A percentile compares a stretch with the other conserved stretches of the same genome.
phyloP scores from a whole-genome alignment of 2,329 filamentous ascomycete species.

The Herpotrichia juniperi region DNA sequence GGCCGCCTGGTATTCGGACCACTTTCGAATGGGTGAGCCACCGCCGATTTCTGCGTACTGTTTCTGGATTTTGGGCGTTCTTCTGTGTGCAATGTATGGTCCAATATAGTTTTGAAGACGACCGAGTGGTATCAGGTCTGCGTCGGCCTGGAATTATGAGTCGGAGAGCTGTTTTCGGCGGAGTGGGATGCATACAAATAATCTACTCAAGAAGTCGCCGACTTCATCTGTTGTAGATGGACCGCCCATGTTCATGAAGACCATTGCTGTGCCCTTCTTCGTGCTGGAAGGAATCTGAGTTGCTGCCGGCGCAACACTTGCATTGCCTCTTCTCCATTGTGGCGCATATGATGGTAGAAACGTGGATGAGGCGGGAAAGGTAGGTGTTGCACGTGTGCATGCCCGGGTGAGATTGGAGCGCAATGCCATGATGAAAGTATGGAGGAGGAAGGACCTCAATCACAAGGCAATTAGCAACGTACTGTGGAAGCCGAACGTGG shows the following conservation, averaged over 20 bases:
- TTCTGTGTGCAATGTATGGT: constrained; percentile 80
- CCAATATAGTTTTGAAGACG: constrained; percentile 90
- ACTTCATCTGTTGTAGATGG: constrained; percentile 89
- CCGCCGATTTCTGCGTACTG: constrained; percentile 96
- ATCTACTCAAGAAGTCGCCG: constrained; percentile 82
- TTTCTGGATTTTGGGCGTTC: constrained; percentile 95
- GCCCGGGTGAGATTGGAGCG: constrained; percentile 40
- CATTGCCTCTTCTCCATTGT: constrained; percentile 46
- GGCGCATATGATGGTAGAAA: constrained; percentile 35
- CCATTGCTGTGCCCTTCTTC: constrained; percentile 92
- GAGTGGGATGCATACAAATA: constrained; percentile 73
- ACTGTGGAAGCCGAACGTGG: constrained; percentile 4
- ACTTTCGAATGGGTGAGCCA: constrained; percentile 96
- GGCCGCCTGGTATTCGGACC: constrained; percentile 91
- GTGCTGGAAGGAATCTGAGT: constrained; percentile 74
- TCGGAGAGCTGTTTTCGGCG: constrained; percentile 4
- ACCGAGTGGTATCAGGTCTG: constrained; percentile 92
- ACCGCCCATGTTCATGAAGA: constrained; percentile 99
- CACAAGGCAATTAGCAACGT: neutral
- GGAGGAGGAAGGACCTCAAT: constrained; percentile 5
- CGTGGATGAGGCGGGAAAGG: constrained; percentile 32
- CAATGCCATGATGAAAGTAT: constrained; percentile 50
- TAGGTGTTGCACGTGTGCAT: constrained; percentile 38
- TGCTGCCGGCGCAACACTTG: constrained; percentile 70
- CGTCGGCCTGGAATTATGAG: constrained; percentile 71